Evolutionary conservation across 352 stramenopile species (phyloP), one percentile per base, ranked within the genome.

Genomic region (Pythium apleroticum): DNA sequence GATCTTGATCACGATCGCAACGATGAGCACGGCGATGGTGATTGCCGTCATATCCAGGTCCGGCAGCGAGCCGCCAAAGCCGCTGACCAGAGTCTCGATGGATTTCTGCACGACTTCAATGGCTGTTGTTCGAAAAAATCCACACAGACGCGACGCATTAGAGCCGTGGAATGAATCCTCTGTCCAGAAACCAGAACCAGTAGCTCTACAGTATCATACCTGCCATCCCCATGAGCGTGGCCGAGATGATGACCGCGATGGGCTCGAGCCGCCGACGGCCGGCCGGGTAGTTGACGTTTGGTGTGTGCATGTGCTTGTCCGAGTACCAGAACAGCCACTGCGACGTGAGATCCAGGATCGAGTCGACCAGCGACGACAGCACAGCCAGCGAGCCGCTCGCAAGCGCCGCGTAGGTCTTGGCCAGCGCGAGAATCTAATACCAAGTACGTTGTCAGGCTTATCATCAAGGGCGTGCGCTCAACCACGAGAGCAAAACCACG

Each of bases 171-270:
- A n/a, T n/a, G n/a, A n/a, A n/a, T n/a, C n/a, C n/a, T n/a, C n/a
- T n/a, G n/a, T n/a, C n/a, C n/a, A n/a, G n/a, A n/a, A 19, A 37
- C 30, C 25, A 50, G n/a, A 20, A 22, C 8, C 17, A 52, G 6
- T 10, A 7, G 48, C n/a, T 11, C 46, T 8, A 33, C 10, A 9
- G 20, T 52, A 31, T 4, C 14, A 30, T 41, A 90, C 84, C 79
- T 66, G 91, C 93, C 83, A 99, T 98, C 31, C 93, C 93, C 97
- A 99, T 99, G 11, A 99, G 72, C n/a, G 95, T 97, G 7, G 95
- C 95, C 57, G 94, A 99, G 30, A 97, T 95, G 53, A 99, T 90
- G 31, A 99, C 94, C 0, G 93, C 96, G 67, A 99, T 85, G 1
- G 97, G 95, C 76, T 99, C 97, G 20, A 99, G 77, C 28, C 96